Conservation (phyloP, 1,284 basidiomycete species). For the Golubevia sp. region DNA sequence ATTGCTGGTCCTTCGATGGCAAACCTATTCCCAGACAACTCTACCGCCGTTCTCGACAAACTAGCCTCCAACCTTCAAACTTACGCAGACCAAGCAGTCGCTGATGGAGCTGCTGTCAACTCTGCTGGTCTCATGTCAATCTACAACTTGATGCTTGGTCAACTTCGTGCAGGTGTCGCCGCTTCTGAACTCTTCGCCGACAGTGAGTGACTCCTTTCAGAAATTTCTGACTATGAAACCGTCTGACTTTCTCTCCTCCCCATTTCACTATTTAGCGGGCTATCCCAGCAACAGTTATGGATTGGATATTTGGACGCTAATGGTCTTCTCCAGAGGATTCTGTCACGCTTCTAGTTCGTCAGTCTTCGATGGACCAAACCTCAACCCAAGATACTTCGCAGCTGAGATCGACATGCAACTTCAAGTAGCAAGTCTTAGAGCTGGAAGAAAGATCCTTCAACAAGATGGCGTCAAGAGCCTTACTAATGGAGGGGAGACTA, state of each 20-base stretch:
- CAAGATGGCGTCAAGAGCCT: constrained; percentile 34
- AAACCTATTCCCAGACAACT: constrained; percentile 26
- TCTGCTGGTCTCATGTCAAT: constrained; percentile 26
- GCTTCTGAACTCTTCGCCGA: constrained; percentile 47
- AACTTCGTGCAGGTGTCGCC: constrained; percentile 31
- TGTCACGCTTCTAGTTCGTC: constrained; percentile 20
- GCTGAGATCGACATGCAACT: constrained; percentile 60
- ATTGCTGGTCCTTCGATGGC: constrained; percentile 32
- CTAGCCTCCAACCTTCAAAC: constrained; percentile 29
- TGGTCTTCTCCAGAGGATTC: constrained; percentile 37
- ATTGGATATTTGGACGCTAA: constrained; percentile 45
- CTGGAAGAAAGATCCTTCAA: constrained; percentile 52
- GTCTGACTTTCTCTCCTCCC: not conserved
- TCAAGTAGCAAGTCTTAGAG: constrained; percentile 51
- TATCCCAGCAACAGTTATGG: constrained; percentile 33
- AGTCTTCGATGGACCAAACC: constrained; percentile 55
- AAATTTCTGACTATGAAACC: not conserved
- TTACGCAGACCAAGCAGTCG: constrained; percentile 31
- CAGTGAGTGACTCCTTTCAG: constrained; percentile 17
- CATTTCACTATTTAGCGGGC: not conserved
- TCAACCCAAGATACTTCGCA: constrained; percentile 61
- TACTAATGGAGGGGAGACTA: constrained; percentile 52
- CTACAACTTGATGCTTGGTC: constrained; percentile 23
- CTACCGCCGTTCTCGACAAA: constrained; percentile 18
- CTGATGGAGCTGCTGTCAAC: constrained; percentile 29